Evolutionary conservation across 768 basidiomycete genomes (phyloP).

Genomic region (Mycena maculata): DNA sequence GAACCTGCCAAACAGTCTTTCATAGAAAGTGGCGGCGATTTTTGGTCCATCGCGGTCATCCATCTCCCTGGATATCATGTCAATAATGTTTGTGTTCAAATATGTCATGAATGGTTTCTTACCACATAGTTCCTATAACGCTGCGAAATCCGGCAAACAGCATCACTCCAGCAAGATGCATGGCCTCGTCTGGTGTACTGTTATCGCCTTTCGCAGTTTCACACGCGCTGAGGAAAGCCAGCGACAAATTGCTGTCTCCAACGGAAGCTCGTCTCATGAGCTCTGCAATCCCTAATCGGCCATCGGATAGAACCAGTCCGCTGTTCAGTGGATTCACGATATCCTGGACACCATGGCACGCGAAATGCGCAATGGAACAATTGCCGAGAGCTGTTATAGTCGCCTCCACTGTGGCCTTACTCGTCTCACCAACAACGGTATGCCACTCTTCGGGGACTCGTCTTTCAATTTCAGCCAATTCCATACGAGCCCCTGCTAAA

Average conservation of each 20-base stretch:
- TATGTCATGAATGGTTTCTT: conserved; percentile 8
- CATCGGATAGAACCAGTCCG: conserved; percentile 8
- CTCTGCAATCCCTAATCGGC: conserved; percentile 10
- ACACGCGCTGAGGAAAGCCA: conserved; percentile 19
- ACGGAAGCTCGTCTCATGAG: conserved; percentile 13
- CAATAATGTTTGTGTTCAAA: neutral
- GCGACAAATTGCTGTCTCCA: conserved; percentile 8
- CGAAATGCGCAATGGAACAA: conserved; percentile 15
- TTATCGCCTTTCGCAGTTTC: conserved; percentile 9
- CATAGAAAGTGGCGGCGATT: conserved; percentile 11
- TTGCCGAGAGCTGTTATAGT: conserved; percentile 14
- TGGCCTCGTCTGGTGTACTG: neutral
- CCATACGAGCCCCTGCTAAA: neutral
- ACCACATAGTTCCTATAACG: conserved; percentile 16
- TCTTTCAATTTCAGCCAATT: conserved; percentile 10
- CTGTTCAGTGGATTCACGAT: conserved; percentile 12
- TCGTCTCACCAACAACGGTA: conserved; percentile 14
- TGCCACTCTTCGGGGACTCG: conserved; percentile 12
- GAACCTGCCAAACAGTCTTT: neutral
- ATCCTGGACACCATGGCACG: conserved; percentile 17
- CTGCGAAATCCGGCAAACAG: conserved; percentile 18
- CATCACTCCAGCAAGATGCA: conserved; percentile 9
- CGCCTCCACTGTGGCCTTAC: conserved; percentile 11
- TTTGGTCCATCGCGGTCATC: conserved; percentile 10
- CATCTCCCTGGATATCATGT: conserved; percentile 12